Base-by-base conservation (phyloP, 257 asterid species). In the Lavandula angustifolia region DNA sequence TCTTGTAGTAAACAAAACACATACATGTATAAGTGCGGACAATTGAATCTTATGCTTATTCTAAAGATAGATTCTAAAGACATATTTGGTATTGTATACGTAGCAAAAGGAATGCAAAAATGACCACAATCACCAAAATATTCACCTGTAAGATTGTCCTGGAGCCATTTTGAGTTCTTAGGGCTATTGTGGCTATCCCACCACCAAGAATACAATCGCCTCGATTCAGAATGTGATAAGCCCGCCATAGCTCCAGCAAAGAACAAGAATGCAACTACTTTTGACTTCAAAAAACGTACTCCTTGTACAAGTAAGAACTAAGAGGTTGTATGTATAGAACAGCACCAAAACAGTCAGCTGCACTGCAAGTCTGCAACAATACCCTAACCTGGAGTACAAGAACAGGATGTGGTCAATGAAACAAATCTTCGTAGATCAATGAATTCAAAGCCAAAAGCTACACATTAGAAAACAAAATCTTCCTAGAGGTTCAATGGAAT, bases 131-230 rank as follows among this genome's bases (percentile, higher is more conserved):
- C 27, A 22, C 27, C 27, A 22, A 22, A 22, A 22, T 22, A 22
- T 22, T 22, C 8, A 87, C 98, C 96, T 60, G 92, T 76, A 48
- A 88, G 92, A 77, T 91, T 91, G n/a, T 91, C 95, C 70, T 88
- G 94, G 75, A 91, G 98, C 96, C 96, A 88, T 85, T 91, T 91
- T 3, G 98, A 91, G 80, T 88, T 91, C 78, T 86, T 91, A 1
- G 98, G 98, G 87, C 88, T 78, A 46, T 75, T 82, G 79, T 91
- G 98, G 84, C 96, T 88, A 66, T 88, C 98, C 98, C 96, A 88
- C 96, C 94, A 91, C 96, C 98, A 91, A 11, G 98, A 91, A 61
- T 88, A 88, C 81, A 69, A 29, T 38, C 95, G 81, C 68, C 94
- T 83, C 12, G 95, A 81, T 18, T 88, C 94, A 3, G 94, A 77